Percentiles rank a stretch among this genome's conserved stretches.
phyloP scores from a whole-genome alignment of 371 early-diverging fungal genomes.

The Mortierella sp. region DNA sequence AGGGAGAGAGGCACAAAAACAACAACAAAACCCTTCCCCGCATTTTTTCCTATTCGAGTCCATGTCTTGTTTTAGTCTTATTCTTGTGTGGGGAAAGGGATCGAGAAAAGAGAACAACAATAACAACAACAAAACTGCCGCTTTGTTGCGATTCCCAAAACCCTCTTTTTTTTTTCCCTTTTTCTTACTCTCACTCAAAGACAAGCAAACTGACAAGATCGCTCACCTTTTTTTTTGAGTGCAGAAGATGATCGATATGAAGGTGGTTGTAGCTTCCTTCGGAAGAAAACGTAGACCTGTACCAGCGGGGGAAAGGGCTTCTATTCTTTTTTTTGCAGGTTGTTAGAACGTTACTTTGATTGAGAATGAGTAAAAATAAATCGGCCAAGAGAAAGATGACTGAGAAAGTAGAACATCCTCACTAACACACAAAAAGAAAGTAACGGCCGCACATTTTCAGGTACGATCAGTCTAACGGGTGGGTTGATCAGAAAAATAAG shows the following conservation, averaged over 20 bases:
- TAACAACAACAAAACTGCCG: neutral
- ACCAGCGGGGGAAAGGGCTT: neutral
- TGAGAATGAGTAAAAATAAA: neutral
- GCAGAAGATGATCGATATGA: neutral
- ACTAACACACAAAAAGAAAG: neutral
- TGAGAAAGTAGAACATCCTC: neutral
- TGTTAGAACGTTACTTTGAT: neutral
- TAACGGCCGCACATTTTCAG: neutral
- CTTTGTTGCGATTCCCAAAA: neutral
- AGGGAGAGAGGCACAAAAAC: neutral
- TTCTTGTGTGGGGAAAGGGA: neutral
- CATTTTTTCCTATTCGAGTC: slow-evolving; percentile 8
- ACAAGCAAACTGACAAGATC: neutral
- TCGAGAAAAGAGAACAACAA: neutral
- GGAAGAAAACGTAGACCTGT: neutral
- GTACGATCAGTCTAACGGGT: neutral
- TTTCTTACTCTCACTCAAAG: too few species aligned
- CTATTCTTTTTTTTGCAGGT: neutral
- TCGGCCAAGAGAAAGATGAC: neutral
- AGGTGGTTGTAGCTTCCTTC: neutral
- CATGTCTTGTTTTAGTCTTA: neutral
- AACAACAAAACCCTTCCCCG: slow-evolving; percentile 1
- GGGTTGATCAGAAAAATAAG: neutral
- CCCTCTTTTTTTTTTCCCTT: too few species aligned
- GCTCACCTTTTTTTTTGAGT: neutral